Percentiles rank a stretch among this genome's conserved stretches.
Conservation (phyloP, 441 rosid species). For the Populus hybrid region DNA sequence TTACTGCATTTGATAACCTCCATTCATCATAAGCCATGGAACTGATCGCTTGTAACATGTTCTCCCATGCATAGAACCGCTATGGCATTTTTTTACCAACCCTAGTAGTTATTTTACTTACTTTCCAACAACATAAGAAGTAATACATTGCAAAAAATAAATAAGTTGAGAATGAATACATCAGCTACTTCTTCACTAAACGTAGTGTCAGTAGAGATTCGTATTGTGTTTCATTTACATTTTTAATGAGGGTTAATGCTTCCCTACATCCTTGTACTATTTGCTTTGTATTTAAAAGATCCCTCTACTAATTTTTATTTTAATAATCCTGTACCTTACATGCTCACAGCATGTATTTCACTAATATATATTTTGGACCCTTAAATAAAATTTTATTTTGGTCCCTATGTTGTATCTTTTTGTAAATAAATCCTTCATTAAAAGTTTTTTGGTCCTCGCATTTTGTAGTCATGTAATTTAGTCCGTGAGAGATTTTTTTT, state of each 20-base stretch:
- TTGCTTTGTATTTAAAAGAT: too few species aligned
- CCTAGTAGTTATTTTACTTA: neutral
- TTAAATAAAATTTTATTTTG: too few species aligned
- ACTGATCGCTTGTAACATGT: neutral
- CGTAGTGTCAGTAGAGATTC: neutral
- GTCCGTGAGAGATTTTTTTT: too few species aligned
- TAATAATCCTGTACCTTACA: too few species aligned
- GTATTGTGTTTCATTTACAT: neutral
- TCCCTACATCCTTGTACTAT: too few species aligned
- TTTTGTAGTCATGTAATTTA: too few species aligned
- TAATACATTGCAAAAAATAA: neutral
- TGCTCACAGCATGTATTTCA: too few species aligned
- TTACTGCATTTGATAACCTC: conserved; percentile 9
- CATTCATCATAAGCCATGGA: neutral
- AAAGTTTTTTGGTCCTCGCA: too few species aligned
- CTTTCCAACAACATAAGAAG: neutral
- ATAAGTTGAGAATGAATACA: neutral
- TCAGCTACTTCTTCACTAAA: neutral
- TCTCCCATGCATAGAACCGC: neutral
- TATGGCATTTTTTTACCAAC: neutral
- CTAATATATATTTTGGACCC: too few species aligned
- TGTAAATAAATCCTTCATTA: too few species aligned
- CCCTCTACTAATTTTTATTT: too few species aligned
- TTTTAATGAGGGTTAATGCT: neutral
- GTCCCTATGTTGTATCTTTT: too few species aligned